phyloP scores from a whole-genome alignment of 352 stramenopile species.

The Thalassiosira mediterranea region DNA sequence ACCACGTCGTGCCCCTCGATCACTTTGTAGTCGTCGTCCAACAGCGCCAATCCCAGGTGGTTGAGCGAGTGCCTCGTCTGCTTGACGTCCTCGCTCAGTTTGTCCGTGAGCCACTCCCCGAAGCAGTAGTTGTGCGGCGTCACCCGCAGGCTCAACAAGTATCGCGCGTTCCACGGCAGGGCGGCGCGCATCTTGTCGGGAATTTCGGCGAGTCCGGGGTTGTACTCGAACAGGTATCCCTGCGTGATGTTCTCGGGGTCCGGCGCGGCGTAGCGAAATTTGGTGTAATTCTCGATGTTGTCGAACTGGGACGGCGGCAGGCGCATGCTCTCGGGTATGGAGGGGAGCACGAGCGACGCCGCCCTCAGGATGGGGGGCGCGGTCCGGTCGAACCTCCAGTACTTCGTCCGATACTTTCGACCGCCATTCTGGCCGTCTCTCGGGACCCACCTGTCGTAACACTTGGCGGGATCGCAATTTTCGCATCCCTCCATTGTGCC shows the following conservation, averaged over 20 bases:
- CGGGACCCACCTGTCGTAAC: not conserved
- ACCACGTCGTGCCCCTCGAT: constrained; percentile 11
- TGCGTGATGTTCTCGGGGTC: not conserved
- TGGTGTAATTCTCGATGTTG: constrained; percentile 15
- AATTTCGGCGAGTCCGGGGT: constrained; percentile 29
- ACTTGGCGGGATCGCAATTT: not conserved
- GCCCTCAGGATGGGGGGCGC: not conserved
- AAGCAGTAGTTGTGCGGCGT: constrained; percentile 32
- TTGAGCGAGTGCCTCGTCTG: constrained; percentile 13
- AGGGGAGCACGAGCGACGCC: not conserved
- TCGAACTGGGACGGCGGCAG: constrained; percentile 2
- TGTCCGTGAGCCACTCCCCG: constrained; percentile 1
- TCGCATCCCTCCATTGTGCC: not conserved
- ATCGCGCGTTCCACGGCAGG: not conserved
- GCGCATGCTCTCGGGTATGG: constrained; percentile 6
- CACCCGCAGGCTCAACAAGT: constrained; percentile 22
- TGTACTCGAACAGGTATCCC: constrained; percentile 38
- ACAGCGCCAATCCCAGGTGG: constrained; percentile 25
- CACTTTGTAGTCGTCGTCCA: constrained; percentile 17
- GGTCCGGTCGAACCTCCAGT: constrained; percentile 23
- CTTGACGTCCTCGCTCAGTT: constrained; percentile 13
- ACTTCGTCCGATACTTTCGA: constrained; percentile 7
- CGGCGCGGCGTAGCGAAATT: constrained; percentile 1
- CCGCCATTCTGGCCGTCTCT: not conserved
- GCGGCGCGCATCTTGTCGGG: not conserved